Evolutionary conservation across 257 asterid genomes (phyloP), one percentile per base, ranked within the genome.

Genomic region (Solanum okadae): DNA sequence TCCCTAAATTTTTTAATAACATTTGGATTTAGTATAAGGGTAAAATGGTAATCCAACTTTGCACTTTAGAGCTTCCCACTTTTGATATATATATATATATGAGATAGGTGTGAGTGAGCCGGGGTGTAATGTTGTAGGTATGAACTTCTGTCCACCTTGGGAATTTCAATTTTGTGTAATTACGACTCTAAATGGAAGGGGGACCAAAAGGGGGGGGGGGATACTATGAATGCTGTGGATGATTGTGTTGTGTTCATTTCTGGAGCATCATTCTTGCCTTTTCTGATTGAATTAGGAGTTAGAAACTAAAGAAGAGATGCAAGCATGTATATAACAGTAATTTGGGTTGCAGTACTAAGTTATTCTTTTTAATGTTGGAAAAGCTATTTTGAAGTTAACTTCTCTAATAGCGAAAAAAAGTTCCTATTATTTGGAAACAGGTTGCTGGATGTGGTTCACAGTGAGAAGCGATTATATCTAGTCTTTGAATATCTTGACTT

Each of bases 401-500:
- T 38, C 59, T 76, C 34, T 38, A 77, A 38, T n/a, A 22, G 22
- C 5, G 10, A 75, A 12, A 35, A 38, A 14, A 40, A 13, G 20
- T 40, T 6, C 29, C 14, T 77, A 8, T 44, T 44, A 42, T 70
- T 79, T 49, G 59, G 79, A 87, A 84, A 38, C 93, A 96, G 99
- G 97, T 92, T 97, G 94, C 98, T 93, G 92, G 99, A 97, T 83
- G 99, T 97, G 91, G 98, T 97, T 89, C 99, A 97, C 88, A 93
- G 95, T 78, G 99, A 97, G 93, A 97, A 91, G 90, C 95, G 99
- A 23, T 89, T 97, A 87, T 97, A 97, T 90, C 93, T 97, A 88
- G 98, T 97, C 10, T 97, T 97, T 92, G 99, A 97, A 92, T 97
- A 96, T 88, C 94, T 97, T 92, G 99, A 97, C 92, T 92, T 95